Evolutionary conservation across 768 basidiomycete species (phyloP), one percentile per base, ranked within the genome.

Genomic region (Pulveroboletus sp.): DNA sequence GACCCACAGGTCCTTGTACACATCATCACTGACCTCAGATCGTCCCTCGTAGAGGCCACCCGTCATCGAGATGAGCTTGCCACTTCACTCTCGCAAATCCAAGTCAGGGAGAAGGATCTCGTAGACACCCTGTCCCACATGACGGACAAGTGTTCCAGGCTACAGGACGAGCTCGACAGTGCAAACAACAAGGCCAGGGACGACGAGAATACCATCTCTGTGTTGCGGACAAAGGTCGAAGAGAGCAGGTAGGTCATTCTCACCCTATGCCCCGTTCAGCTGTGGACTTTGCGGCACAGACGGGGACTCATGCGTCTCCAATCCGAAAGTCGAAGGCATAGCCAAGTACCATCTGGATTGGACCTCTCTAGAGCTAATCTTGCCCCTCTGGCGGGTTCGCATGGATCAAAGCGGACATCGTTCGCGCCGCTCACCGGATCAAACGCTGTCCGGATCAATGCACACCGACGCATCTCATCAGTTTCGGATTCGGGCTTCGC

Each of bases 261-360:
- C 38, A 27, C 35, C 1, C 8, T 10, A n/a, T 27, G 21, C 32
- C 4, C 18, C 46, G 18, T 43, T 33, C 39, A 54, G 10, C 50
- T 49, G 26, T 43, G 47, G 50, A 57, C 41, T 30, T 32, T 33
- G 37, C 13, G 35, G 38, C 31, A 26, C 62, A 89, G 89, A 58
- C 85, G 89, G 39, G 90, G 88, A 24, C 74, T 93, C 45, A 93
- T 93, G 90, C 80, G 87, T 15, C 75, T 93, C 8, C 90, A 93
- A 63, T 81, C 82, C 8, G 89, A 93, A 66, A 86, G 73, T 58
- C 74, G 83, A 47, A 75, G 87, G 27, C 76, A 80, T 55, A 84
- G 83, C 63, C 70, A 72, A 26, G 71, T 74, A 46, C 73, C 65
- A 51, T 71, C 70, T 13, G 70, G 78, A 13, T 65, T 83, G 32